Conservation (phyloP, 2,329 filamentous ascomycete species). For the Fusarium albidum region DNA sequence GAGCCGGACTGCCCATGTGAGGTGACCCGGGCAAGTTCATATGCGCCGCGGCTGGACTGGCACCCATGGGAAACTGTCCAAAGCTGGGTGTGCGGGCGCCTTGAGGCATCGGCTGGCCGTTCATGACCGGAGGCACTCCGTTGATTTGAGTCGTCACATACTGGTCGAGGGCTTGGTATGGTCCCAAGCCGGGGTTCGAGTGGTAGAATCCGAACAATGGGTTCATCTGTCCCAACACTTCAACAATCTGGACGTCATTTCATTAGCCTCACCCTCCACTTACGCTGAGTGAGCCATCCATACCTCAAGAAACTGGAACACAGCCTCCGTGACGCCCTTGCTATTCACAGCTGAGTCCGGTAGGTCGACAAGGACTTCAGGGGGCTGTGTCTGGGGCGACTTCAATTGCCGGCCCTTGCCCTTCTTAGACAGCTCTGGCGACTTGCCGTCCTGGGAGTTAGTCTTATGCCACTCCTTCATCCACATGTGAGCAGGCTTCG, state of each 20-base stretch:
- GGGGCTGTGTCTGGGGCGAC: conserved; percentile 66
- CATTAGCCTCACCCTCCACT: conserved; percentile 35
- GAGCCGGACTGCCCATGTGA: conserved; percentile 67
- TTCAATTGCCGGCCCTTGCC: conserved; percentile 66
- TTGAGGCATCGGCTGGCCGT: conserved; percentile 58
- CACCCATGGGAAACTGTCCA: conserved; percentile 65
- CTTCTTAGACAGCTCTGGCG: conserved; percentile 75
- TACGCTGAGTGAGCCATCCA: conserved; percentile 32
- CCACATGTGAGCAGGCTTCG: conserved; percentile 70
- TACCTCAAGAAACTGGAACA: conserved; percentile 73
- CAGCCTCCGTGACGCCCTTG: conserved; percentile 67
- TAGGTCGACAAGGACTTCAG: conserved; percentile 64
- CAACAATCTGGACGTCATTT: conserved; percentile 59
- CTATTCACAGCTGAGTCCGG: conserved; percentile 66
- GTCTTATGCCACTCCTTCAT: conserved; percentile 70
- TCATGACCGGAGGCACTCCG: conserved; percentile 49
- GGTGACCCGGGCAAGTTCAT: conserved; percentile 70
- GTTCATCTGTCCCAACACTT: conserved; percentile 73
- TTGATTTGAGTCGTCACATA: conserved; percentile 62
- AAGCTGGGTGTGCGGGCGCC: conserved; percentile 64
- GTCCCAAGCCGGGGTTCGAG: conserved; percentile 60
- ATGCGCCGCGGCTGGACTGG: conserved; percentile 67
- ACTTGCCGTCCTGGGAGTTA: conserved; percentile 66
- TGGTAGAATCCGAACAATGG: conserved; percentile 68
- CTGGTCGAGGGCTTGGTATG: conserved; percentile 67